These are phyloP conservation scores for Acer yangbiense DNA, from an alignment of 345 rosid genomes.

Conservation along the genomic window DNA sequence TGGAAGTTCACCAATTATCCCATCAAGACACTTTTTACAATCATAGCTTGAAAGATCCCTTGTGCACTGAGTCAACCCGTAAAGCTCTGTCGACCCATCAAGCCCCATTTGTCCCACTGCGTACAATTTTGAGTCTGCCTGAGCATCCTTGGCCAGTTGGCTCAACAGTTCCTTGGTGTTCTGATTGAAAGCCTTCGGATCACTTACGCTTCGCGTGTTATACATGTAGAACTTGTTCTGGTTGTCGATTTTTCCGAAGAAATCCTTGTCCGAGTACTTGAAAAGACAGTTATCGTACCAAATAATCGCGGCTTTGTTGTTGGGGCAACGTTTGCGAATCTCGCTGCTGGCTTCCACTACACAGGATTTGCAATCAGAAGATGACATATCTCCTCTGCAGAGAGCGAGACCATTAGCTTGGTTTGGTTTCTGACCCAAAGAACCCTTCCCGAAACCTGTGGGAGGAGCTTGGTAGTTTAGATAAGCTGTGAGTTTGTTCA, in stretches of 20 bases:
- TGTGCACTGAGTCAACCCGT: conserved; percentile 46
- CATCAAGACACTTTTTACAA: conserved; percentile 48
- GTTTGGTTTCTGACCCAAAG: conserved; percentile 40
- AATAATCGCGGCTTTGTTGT: conserved; percentile 48
- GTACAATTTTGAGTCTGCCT: conserved; percentile 21
- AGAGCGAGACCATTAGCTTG: conserved; percentile 55
- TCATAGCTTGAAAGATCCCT: conserved; percentile 31
- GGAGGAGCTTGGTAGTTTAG: conserved; percentile 29
- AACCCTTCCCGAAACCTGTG: conserved; percentile 33
- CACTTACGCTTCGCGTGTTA: conserved; percentile 27
- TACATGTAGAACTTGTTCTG: conserved; percentile 44
- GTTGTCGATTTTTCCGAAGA: conserved; percentile 45
- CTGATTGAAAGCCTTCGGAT: conserved; percentile 27
- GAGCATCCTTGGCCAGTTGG: conserved; percentile 25
- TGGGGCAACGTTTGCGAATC: conserved; percentile 52
- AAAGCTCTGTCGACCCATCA: conserved; percentile 17
- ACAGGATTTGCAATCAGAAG: conserved; percentile 53
- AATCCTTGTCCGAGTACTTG: conserved; percentile 37
- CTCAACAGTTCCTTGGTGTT: conserved; percentile 35
- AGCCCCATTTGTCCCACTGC: conserved; percentile 31
- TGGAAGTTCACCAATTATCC: conserved; percentile 38
- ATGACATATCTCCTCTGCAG: conserved; percentile 66
- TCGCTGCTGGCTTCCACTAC: conserved; percentile 41
- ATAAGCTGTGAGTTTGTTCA: conserved; percentile 28
- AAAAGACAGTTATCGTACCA: conserved; percentile 50